Evolutionary conservation across 2,329 filamentous ascomycete genomes (phyloP).

Genomic region (Ramularia endophylla): DNA sequence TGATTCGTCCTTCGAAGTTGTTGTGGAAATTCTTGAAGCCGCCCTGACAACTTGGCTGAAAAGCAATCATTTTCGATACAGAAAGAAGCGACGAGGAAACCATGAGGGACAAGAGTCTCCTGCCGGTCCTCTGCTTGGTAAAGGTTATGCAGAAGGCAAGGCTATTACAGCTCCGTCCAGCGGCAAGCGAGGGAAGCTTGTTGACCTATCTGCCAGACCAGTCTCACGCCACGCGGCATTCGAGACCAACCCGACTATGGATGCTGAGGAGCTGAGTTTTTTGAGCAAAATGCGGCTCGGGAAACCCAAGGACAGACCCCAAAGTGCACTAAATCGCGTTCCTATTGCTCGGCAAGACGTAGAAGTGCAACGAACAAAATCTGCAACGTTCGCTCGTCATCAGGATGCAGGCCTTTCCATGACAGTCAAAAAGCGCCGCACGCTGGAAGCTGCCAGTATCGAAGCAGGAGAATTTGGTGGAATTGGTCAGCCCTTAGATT

Average conservation of each 20-base stretch:
- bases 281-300: neutral
- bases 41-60: slow-evolving; percentile 70
- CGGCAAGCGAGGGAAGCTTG: too few species aligned
- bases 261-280: neutral
- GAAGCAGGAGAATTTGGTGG: neutral
- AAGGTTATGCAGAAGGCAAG: too few species aligned
- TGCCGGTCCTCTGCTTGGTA: too few species aligned
- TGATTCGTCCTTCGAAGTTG: slow-evolving; percentile 41
- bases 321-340: too few species aligned
- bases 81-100: slow-evolving; percentile 20
- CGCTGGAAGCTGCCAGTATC: neutral
- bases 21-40: slow-evolving; percentile 60
- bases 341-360: too few species aligned
- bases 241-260: too few species aligned
- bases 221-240: too few species aligned
- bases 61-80: slow-evolving; percentile 62
- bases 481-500: neutral
- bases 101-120: slow-evolving; percentile 9
- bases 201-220: too few species aligned
- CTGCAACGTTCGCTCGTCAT: too few species aligned
- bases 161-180: too few species aligned
- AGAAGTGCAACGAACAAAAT: too few species aligned
- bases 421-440: neutral
- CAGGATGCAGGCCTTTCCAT: too few species aligned
- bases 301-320: neutral